Percentiles rank a stretch among this genome's conserved stretches.
These are phyloP conservation scores for Fusarium tupiense DNA, from an alignment of 2,329 filamentous ascomycete species.

Conservation along the genomic window DNA sequence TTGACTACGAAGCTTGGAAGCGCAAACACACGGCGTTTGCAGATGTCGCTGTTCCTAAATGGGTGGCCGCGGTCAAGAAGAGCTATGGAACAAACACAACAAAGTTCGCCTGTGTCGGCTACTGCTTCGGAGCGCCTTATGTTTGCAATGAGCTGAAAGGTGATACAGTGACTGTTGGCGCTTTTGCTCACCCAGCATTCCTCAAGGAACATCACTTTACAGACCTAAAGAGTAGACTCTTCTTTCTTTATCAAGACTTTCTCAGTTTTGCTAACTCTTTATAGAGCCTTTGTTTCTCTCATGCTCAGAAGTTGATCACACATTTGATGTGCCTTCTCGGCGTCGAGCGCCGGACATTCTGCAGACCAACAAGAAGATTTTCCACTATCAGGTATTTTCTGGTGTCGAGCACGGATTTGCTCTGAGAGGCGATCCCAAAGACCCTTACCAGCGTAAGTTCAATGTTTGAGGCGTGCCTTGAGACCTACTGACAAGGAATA, in stretches of 20 bases:
- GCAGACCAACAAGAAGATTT: background rate
- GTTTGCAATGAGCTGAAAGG: background rate
- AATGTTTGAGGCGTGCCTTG: background rate
- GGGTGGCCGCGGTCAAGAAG: background rate
- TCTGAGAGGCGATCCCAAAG: background rate
- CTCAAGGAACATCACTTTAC: constrained; percentile 5
- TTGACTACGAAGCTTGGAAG: constrained; percentile 7
- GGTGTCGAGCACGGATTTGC: constrained; percentile 5
- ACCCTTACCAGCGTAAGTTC: constrained; percentile 1
- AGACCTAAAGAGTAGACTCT: background rate
- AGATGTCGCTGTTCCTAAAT: background rate
- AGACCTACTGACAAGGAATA: background rate
- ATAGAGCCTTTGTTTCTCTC: constrained; percentile 1
- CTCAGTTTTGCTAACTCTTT: too few relatives aligned
- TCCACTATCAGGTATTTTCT: constrained; percentile 2
- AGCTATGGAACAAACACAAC: background rate
- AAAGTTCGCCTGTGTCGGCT: constrained; percentile 1
- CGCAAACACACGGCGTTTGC: background rate
- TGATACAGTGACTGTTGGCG: background rate
- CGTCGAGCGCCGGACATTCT: constrained; percentile 1
- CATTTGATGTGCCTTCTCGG: constrained; percentile 2
- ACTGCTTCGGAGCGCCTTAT: constrained; percentile 4
- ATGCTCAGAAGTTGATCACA: constrained; percentile 6
- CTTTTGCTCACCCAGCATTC: constrained; percentile 4
- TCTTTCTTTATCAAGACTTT: background rate